Evolutionary conservation across 805 yeast genomes (phyloP).

Genomic region (Zygoascus biomembranicola): DNA sequence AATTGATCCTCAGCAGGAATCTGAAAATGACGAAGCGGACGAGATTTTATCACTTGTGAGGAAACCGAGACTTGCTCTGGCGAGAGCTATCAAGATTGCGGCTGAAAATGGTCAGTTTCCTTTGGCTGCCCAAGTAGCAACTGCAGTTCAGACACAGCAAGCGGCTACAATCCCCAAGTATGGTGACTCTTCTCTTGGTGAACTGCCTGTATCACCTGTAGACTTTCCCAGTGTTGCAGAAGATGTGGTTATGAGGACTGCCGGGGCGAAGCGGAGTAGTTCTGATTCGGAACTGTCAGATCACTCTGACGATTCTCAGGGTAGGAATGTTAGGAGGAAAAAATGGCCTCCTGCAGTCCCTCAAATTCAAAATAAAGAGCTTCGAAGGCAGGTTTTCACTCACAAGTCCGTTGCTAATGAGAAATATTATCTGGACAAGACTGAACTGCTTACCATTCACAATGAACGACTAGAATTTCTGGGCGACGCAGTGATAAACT

Average conservation of each 20-base stretch:
- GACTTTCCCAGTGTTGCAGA: too few relatives aligned
- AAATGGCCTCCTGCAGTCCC: slow-evolving; percentile 67
- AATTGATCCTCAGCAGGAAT: slow-evolving; percentile 31
- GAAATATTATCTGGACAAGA: slow-evolving; percentile 45
- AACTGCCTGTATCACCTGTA: neutral
- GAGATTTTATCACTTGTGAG: slow-evolving; percentile 44
- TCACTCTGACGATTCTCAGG: slow-evolving; percentile 2
- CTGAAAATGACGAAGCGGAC: slow-evolving; percentile 27
- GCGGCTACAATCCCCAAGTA: neutral
- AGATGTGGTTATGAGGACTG: neutral
- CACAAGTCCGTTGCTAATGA: slow-evolving; percentile 68
- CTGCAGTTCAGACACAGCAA: slow-evolving; percentile 1
- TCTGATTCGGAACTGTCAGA: neutral
- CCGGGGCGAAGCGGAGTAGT: neutral
- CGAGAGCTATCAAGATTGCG: slow-evolving; percentile 49
- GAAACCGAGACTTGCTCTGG: slow-evolving; percentile 49
- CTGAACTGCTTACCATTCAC: slow-evolving; percentile 53
- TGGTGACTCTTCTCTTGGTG: neutral
- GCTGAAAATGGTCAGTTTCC: slow-evolving; percentile 41
- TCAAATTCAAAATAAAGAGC: slow-evolving; percentile 45
- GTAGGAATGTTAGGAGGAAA: slow-evolving; percentile 1
- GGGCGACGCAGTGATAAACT: slow-evolving; percentile 80
- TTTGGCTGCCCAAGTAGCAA: slow-evolving; percentile 46
- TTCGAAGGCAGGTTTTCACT: slow-evolving; percentile 65
- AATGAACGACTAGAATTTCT: slow-evolving; percentile 85